Conservation (phyloP, 768 basidiomycete genomes). For the Xerocomellus intermedius region DNA sequence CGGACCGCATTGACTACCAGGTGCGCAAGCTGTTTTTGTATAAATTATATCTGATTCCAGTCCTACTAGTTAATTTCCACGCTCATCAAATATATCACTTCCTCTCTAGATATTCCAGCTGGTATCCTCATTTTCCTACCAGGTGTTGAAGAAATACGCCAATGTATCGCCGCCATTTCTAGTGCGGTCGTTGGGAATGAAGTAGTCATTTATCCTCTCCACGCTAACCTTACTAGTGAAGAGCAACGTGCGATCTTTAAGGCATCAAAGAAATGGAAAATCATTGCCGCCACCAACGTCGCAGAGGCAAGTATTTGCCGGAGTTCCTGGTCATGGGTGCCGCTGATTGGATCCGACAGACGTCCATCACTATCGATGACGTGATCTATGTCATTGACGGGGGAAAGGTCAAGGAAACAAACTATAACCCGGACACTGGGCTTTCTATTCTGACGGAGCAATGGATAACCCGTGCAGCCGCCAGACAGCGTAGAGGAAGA, state of each 20-base stretch:
- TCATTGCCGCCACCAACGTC: conserved; percentile 89
- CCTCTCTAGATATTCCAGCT: conserved; percentile 43
- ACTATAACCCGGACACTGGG: conserved; percentile 64
- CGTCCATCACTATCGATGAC: conserved; percentile 90
- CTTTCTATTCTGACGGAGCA: conserved; percentile 76
- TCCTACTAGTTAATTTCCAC: conserved; percentile 59
- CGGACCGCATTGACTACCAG: conserved; percentile 72
- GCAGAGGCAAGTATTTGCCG: conserved; percentile 60
- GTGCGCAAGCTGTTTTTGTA: conserved; percentile 34
- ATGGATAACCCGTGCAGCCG: conserved; percentile 77
- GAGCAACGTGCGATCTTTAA: conserved; percentile 82
- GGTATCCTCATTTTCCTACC: conserved; percentile 87
- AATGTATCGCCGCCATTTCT: conserved; percentile 64
- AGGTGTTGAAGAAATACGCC: conserved; percentile 86
- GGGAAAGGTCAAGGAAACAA: conserved; percentile 84
- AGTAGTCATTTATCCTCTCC: conserved; percentile 70
- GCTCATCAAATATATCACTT: conserved; percentile 61
- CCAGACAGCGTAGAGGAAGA: conserved; percentile 81
- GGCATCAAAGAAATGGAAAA: conserved; percentile 65
- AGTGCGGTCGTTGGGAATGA: conserved; percentile 29
- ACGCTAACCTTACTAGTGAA: conserved; percentile 82
- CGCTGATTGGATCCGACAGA: conserved; percentile 41
- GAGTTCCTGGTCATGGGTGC: too few relatives aligned
- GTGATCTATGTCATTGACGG: conserved; percentile 82
- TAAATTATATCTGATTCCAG: neutral